These are phyloP conservation scores for Pseudoperonospora humuli DNA, from an alignment of 352 stramenopile species.

Conservation along the genomic window DNA sequence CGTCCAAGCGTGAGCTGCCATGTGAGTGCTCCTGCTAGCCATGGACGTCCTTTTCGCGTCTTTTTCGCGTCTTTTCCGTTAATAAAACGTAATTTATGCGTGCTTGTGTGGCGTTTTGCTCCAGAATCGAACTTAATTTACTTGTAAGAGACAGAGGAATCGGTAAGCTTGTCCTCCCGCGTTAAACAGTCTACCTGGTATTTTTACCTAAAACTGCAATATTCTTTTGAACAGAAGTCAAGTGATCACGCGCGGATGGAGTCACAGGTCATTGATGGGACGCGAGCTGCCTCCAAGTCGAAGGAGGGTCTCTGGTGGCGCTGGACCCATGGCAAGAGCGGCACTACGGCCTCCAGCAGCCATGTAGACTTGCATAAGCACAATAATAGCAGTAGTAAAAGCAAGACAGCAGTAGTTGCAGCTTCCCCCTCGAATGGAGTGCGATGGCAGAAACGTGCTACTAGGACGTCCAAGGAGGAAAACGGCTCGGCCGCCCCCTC, in stretches of 20 bases:
- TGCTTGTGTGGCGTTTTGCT: not conserved
- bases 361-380: conserved; percentile 12
- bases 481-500: not conserved
- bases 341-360: conserved; percentile 25
- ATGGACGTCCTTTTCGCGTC: conserved; percentile 2
- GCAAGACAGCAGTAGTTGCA: conserved; percentile 9
- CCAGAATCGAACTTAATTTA: not conserved
- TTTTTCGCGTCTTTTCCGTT: no score
- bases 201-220: conserved; percentile 9
- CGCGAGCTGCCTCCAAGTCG: conserved; percentile 13
- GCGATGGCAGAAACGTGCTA: conserved; percentile 43
- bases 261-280: conserved; percentile 22
- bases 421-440: conserved; percentile 19
- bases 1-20: conserved; percentile 10
- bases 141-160: not conserved
- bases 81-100: not conserved
- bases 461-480: conserved; percentile 16
- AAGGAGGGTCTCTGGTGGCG: conserved; percentile 55
- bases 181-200: conserved; percentile 1
- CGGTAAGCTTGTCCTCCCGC: no score
- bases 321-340: conserved; percentile 70
- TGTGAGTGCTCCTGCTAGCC: conserved; percentile 3
- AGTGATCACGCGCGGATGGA: conserved; percentile 22
- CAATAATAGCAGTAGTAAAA: conserved; percentile 25
- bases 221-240: not conserved